Evolutionary conservation across 2,329 filamentous ascomycete species (phyloP), one percentile per base, ranked within the genome.

Genomic region (Apiospora koreana): DNA sequence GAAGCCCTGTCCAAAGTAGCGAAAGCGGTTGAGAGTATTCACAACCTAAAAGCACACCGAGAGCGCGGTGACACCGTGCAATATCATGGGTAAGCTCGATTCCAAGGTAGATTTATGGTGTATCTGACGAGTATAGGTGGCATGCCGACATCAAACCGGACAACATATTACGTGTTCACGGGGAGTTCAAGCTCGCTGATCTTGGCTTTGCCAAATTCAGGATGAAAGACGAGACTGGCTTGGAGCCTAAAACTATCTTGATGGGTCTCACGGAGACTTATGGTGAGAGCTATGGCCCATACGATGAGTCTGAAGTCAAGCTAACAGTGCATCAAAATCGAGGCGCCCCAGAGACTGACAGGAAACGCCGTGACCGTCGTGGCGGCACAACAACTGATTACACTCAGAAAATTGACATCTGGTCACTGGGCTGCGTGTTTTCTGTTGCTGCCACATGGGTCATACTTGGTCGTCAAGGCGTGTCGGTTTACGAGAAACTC

Each of bases 371-470:
- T 38, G 8, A 1, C 18, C 54, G 54, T 1, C 41, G 4, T 3
- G 14, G 65, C 14, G 65, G 23, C 41, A 66, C 65, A 0, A 10
- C 8, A 72, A 73, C 50, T 71, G 21, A 65, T 48, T 62, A 38
- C 50, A 64, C 25, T 45, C 28, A 35, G 62, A 45, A 21, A 50
- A 69, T 31, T 10, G 82, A 84, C 64, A 79, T 77, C 0, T 84
- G 82, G 82, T 83, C 82, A 2, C 71, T 81, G 9, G 80, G 79
- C 0, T 83, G 82, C 54, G 80, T 83, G 0, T 72, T 83, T 28
- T 83, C 81, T 0, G 72, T 80, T 1, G 78, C 79, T 5, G 82
- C 81, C 1, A 82, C 81, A 0, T 83, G 80, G 76, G 73, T 80
- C 8, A 76, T 80, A 0, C 69, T 82, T 1, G 81, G 81, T 0